Conservation (phyloP, 2,329 filamentous ascomycete species). For the Trichoderma koningiopsis region DNA sequence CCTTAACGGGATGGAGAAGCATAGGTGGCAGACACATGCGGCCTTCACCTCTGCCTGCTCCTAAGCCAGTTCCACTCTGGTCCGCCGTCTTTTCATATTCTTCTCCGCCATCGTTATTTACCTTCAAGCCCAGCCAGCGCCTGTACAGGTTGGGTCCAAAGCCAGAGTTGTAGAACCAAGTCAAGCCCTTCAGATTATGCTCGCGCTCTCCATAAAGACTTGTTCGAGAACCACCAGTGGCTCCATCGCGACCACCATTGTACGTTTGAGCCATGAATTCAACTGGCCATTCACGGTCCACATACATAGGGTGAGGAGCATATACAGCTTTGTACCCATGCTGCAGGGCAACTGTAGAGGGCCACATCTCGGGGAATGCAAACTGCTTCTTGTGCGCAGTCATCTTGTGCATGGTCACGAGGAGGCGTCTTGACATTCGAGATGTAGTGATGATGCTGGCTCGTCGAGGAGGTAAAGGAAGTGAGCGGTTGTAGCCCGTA, state of each 20-base stretch:
- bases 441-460: conserved; percentile 87
- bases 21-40: conserved; percentile 91
- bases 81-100: conserved; percentile 68
- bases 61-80: conserved; percentile 51
- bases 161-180: conserved; percentile 88
- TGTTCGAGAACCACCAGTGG: conserved; percentile 70
- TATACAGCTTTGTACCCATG: conserved; percentile 93
- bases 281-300: conserved; percentile 83
- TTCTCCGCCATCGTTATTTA: conserved; percentile 78
- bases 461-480: conserved; percentile 68
- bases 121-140: conserved; percentile 81
- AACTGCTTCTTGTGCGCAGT: conserved; percentile 82
- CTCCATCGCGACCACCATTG: conserved; percentile 76
- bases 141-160: conserved; percentile 82
- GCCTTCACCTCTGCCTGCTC: conserved; percentile 66
- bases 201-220: conserved; percentile 81
- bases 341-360: conserved; percentile 80
- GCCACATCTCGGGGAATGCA: conserved; percentile 98
- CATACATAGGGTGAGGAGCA: conserved; percentile 84
- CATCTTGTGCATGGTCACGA: conserved; percentile 88
- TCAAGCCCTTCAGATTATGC: conserved; percentile 83
- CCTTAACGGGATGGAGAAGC: conserved; percentile 86
- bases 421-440: conserved; percentile 76
- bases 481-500: conserved; percentile 72
- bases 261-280: conserved; percentile 76